phyloP scores from a whole-genome alignment of 306 rosid genomes.

The Medicago ruthenica region DNA sequence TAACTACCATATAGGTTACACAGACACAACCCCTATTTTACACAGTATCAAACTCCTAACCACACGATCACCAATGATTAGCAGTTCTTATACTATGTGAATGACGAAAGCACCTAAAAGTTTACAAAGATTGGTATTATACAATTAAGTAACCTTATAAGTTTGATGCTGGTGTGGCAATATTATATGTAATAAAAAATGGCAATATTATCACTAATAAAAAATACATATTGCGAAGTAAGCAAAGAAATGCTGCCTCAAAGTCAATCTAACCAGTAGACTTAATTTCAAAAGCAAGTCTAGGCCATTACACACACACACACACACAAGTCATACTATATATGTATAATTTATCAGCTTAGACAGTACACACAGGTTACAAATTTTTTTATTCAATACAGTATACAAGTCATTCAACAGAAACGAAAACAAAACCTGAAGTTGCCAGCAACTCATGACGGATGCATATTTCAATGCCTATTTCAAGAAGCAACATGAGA shows the following conservation, averaged over 20 bases:
- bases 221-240: background rate
- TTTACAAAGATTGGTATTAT: constrained; percentile 1
- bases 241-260: background rate
- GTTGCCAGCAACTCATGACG: constrained; percentile 85
- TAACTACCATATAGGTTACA: constrained; percentile 27
- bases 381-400: constrained; percentile 8
- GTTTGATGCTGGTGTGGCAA: constrained; percentile 15
- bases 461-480: constrained; percentile 88
- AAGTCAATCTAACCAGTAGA: constrained; percentile 9
- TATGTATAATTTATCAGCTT: constrained; percentile 4
- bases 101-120: background rate
- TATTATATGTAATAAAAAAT: background rate
- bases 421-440: constrained; percentile 64
- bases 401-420: constrained; percentile 35
- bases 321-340: too few species aligned
- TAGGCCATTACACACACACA: too few species aligned
- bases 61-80: background rate
- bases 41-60: constrained; percentile 18
- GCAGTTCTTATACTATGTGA: constrained; percentile 16
- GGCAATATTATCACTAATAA: too few species aligned
- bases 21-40: background rate
- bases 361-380: background rate
- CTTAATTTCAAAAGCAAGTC: background rate
- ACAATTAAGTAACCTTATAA: background rate
- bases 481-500: constrained; percentile 92